Percentiles rank a stretch among this genome's conserved stretches.
These are phyloP conservation scores for Avena insularis DNA, from an alignment of 176 grass and related monocot genomes.

Conservation along the genomic window DNA sequence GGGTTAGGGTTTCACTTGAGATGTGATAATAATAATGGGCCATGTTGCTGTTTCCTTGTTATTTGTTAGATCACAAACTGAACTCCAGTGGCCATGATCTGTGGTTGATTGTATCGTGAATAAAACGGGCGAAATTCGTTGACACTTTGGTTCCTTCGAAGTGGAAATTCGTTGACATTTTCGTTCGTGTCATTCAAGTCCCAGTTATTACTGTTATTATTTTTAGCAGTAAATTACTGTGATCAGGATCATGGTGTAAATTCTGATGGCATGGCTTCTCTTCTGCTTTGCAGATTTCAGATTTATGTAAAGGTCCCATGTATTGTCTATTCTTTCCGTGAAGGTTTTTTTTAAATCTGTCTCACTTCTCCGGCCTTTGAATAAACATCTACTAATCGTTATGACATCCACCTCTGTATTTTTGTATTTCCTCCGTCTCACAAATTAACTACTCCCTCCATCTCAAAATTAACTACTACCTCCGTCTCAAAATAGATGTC, in stretches of 20 bases:
- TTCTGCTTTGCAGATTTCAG: not conserved
- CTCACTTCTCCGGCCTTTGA: not conserved
- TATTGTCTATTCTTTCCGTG: not conserved
- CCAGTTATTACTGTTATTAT: not conserved
- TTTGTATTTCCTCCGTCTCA: not conserved
- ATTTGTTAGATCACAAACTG: conserved; percentile 33
- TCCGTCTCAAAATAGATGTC: too few relatives aligned
- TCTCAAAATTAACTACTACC: too few relatives aligned
- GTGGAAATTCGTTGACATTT: conserved; percentile 32
- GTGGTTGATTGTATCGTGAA: conserved; percentile 49
- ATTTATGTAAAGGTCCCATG: not conserved
- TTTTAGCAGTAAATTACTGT: not conserved
- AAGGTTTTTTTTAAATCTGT: conserved; percentile 1
- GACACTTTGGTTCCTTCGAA: conserved; percentile 7
- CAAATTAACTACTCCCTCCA: too few relatives aligned
- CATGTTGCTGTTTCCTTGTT: conserved; percentile 45
- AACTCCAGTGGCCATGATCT: conserved; percentile 31
- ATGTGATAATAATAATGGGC: conserved; percentile 41
- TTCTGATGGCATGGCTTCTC: not conserved
- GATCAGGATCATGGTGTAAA: not conserved
- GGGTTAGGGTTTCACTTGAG: conserved; percentile 42
- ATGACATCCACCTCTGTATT: not conserved
- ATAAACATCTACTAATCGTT: not conserved
- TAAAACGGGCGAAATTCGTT: conserved; percentile 44
- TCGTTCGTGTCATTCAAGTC: conserved; percentile 4